Base-by-base conservation (phyloP, 2,329 filamentous ascomycete genomes). In the Trichoderma sp. region DNA sequence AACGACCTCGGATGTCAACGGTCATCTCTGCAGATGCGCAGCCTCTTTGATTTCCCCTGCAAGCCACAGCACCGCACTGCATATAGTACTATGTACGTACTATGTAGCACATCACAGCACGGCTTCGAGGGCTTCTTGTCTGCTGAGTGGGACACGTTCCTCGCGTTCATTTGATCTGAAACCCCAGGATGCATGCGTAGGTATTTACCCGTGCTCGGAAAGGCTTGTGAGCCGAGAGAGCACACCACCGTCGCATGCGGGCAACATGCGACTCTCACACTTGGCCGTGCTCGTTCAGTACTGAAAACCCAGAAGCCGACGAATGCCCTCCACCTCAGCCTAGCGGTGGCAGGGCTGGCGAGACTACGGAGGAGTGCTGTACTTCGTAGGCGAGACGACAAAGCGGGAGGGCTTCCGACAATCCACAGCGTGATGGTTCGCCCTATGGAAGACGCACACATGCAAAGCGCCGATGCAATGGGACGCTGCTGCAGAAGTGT, bases 391-490 rank as follows among this genome's bases (percentile, higher is more conserved):
- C 50, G 34, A 22, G 37, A 48, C 42, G 42, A 60, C 59, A 56
- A 58, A 39, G 61, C 66, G 66, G 66, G 52, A 68, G 17, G n/a
- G n/a, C 50, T 68, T 68, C 66, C 66, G 66, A 58, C 50, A 52
- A 64, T 56, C 58, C 65, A 67, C 58, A 25, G 48, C 64, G 42
- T 27, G n/a, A 45, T 35, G 56, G 54, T 53, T 67, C 57, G 54
- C 64, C 64, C 64, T 67, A 67, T 58, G 56, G 42, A 52, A 59
- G 45, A 52, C 64, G 64, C 64, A 67, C 54, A 37, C 54, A 53
- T 52, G 53, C 56, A 67, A 67, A 19, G 54, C 42, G 53, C 45
- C 53, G 39, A 59, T 59, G 64, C 64, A 67, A 53, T 67, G 39
- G 45, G 45, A 67, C 56, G 54, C 52, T 59, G 64, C 64, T 67